Percentiles rank a stretch among this genome's conserved stretches.
Conservation (phyloP, 768 basidiomycete species). For the Rhizopogon vinicolor region DNA sequence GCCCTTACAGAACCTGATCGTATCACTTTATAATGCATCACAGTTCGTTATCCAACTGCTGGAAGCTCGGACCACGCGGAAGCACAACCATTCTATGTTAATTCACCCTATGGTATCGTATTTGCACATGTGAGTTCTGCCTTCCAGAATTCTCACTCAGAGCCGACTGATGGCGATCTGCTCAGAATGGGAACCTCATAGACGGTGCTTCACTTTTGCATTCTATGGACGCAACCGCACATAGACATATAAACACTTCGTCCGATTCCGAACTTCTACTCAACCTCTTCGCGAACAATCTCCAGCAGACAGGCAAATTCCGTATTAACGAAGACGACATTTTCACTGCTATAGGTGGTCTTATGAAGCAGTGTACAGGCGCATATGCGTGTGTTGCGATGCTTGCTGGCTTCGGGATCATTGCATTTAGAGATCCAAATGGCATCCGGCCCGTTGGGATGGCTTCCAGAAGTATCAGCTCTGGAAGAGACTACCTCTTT, state of each 20-base stretch:
- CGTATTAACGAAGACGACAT: slow-evolving; percentile 99
- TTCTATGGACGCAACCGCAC: slow-evolving; percentile 93
- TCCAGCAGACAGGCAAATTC: slow-evolving; percentile 98
- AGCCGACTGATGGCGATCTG: background rate
- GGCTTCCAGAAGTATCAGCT: slow-evolving; percentile 56
- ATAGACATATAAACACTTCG: slow-evolving; percentile 98
- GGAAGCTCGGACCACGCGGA: slow-evolving; percentile 96
- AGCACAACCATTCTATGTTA: slow-evolving; percentile 99
- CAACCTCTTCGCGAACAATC: slow-evolving; percentile 96
- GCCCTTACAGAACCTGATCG: slow-evolving; percentile 11
- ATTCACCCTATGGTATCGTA: slow-evolving; percentile 98
- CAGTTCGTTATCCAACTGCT: slow-evolving; percentile 97
- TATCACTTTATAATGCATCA: background rate
- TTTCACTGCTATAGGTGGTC: slow-evolving; percentile 85
- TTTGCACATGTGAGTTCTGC: slow-evolving; percentile 80
- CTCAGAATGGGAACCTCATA: slow-evolving; percentile 96
- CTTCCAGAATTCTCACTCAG: background rate
- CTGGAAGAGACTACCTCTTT: slow-evolving; percentile 81
- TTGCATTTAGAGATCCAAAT: slow-evolving; percentile 97
- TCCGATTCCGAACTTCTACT: slow-evolving; percentile 97
- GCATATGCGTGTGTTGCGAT: slow-evolving; percentile 99
- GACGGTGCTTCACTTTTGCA: slow-evolving; percentile 81
- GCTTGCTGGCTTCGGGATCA: slow-evolving; percentile 97
- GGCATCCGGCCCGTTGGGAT: slow-evolving; percentile 94
- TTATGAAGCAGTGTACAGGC: slow-evolving; percentile 86